Evolutionary conservation across 805 yeast species (phyloP).

Genomic region (Kodamaea nitidulidarum): DNA sequence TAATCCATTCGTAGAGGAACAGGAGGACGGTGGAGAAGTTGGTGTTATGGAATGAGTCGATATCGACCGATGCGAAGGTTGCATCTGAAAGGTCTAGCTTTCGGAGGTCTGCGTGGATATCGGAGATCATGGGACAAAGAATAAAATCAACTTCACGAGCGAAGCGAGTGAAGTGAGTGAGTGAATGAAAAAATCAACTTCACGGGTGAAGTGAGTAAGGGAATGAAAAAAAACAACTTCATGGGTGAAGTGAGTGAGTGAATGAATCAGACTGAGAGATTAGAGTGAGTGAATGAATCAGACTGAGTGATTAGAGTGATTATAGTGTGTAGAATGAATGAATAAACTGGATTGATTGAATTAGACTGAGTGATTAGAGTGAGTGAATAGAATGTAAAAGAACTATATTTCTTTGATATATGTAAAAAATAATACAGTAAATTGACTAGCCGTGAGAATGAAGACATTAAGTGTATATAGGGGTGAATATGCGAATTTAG

Average conservation of each 20-base stretch:
- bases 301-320: background rate
- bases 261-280: background rate
- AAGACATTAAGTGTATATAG: no score
- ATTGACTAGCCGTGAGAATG: no score
- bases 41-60: conserved; percentile 44
- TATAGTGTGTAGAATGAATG: background rate
- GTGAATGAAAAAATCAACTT: background rate
- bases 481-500: no score
- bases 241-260: background rate
- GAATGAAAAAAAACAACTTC: background rate
- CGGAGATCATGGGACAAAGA: conserved; percentile 12
- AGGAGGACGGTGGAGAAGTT: conserved; percentile 40
- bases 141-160: background rate
- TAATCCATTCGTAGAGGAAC: conserved; percentile 40
- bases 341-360: background rate
- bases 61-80: conserved; percentile 48
- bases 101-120: conserved; percentile 23
- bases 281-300: background rate
- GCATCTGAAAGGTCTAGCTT: conserved; percentile 33
- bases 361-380: no score
- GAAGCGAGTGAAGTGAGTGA: no score
- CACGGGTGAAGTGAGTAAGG: background rate
- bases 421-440: no score
- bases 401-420: no score
- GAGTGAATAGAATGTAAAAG: no score